These are phyloP conservation scores for Paramecium tetraurelia DNA, from an alignment of 73 alveolate genomes.

Conservation along the genomic window DNA sequence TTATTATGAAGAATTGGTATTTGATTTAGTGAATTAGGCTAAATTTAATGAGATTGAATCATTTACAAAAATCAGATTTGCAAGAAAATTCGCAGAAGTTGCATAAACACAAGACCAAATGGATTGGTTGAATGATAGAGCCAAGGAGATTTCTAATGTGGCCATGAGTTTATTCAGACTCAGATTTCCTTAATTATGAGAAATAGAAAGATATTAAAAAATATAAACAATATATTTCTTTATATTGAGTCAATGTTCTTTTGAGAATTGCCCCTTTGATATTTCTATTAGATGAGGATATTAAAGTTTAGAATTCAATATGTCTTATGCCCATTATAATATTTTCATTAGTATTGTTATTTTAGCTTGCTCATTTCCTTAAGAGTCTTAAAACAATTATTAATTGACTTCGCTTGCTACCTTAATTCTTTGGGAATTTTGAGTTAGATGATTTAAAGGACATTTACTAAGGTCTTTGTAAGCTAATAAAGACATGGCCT, in stretches of 20 bases:
- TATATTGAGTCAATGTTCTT: not conserved
- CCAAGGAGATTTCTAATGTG: not conserved
- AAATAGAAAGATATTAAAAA: not conserved
- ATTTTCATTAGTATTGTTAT: not conserved
- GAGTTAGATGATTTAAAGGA: not conserved
- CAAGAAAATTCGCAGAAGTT: slow-evolving; percentile 35
- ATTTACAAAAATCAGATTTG: slow-evolving; percentile 28
- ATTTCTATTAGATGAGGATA: not conserved
- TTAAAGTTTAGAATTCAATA: not conserved
- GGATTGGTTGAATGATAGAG: slow-evolving; percentile 38
- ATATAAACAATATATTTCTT: not conserved
- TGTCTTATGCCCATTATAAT: slow-evolving; percentile 6
- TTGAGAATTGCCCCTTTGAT: not conserved
- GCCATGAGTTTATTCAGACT: not conserved
- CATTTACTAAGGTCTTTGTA: not conserved
- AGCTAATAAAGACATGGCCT: slow-evolving; percentile 1
- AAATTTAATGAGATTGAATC: slow-evolving; percentile 46
- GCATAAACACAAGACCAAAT: slow-evolving; percentile 4
- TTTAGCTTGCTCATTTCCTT: slow-evolving; percentile 11
- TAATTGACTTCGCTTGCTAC: slow-evolving; percentile 15
- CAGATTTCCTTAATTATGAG: slow-evolving; percentile 33
- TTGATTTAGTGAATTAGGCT: not conserved
- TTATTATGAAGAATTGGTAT: not conserved
- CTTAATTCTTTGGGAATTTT: not conserved
- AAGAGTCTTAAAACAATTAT: not conserved